Evolutionary conservation across 169 alveolate genomes (phyloP).

Genomic region (Cryptosporidium bovis): DNA sequence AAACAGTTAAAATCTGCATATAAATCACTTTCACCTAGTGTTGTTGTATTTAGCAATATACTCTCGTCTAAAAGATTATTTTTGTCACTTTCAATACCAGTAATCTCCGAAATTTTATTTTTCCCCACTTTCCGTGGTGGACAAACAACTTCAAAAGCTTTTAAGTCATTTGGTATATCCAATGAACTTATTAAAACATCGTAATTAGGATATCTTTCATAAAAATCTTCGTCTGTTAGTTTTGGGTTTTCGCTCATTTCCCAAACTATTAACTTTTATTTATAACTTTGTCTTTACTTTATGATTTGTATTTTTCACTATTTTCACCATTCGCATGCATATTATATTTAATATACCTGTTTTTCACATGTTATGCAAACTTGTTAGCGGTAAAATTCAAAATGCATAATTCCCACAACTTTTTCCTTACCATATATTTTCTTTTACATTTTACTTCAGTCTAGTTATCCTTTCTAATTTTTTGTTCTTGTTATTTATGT

Average conservation of each 20-base stretch:
- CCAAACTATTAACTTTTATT: not conserved
- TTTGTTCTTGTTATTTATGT: too few relatives aligned
- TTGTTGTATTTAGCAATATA: constrained; percentile 22
- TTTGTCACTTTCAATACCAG: not conserved
- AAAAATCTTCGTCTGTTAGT: constrained; percentile 38
- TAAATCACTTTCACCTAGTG: constrained; percentile 67
- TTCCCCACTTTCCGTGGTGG: constrained; percentile 30
- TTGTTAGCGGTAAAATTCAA: too few relatives aligned
- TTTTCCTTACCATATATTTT: too few relatives aligned
- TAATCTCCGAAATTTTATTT: not conserved
- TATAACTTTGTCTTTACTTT: too few relatives aligned
- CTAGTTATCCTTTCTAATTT: too few relatives aligned
- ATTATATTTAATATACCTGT: too few relatives aligned
- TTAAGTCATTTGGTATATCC: constrained; percentile 39
- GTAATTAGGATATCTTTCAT: constrained; percentile 39
- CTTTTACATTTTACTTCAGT: too few relatives aligned
- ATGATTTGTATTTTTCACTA: too few relatives aligned
- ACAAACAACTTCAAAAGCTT: constrained; percentile 52
- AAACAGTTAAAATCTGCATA: constrained; percentile 65
- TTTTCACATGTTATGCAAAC: too few relatives aligned
- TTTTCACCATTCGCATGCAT: too few relatives aligned
- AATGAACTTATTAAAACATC: constrained; percentile 11
- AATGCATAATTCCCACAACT: too few relatives aligned
- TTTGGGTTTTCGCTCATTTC: constrained; percentile 27
- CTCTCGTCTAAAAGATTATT: constrained; percentile 4